Evolutionary conservation across 768 basidiomycete genomes (phyloP).

Genomic region (Thelephora aurantiotincta): DNA sequence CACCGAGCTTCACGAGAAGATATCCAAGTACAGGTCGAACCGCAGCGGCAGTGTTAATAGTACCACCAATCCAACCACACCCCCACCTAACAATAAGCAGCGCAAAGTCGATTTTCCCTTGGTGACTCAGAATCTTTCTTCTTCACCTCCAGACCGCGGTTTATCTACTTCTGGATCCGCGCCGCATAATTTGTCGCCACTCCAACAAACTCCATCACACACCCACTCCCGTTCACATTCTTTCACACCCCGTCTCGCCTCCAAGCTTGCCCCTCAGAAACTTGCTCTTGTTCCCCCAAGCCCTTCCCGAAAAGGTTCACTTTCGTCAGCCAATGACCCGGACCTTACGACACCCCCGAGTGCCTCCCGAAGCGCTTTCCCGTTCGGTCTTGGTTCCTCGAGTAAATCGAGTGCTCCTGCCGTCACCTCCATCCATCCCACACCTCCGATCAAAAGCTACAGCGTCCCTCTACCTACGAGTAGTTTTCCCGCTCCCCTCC

Average conservation of each 20-base stretch:
- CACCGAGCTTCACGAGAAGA: conserved; percentile 41
- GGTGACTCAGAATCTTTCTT: conserved; percentile 18
- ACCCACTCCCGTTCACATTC: conserved; percentile 55
- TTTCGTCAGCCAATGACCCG: conserved; percentile 21
- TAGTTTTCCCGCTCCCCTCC: conserved; percentile 13
- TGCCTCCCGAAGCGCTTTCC: conserved; percentile 14
- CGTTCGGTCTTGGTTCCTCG: conserved; percentile 16
- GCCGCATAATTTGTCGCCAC: conserved; percentile 10
- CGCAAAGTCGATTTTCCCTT: conserved; percentile 20
- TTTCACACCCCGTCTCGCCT: conserved; percentile 58
- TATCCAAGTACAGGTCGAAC: conserved; percentile 50
- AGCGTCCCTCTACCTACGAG: conserved; percentile 3
- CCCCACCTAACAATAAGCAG: conserved; percentile 17
- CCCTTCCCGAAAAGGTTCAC: conserved; percentile 44
- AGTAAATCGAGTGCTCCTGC: neutral
- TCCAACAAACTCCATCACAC: conserved; percentile 18
- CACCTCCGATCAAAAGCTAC: neutral
- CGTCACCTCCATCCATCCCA: neutral
- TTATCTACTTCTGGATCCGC: conserved; percentile 11
- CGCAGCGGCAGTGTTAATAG: conserved; percentile 34
- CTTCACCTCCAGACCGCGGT: conserved; percentile 15
- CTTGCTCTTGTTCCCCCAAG: conserved; percentile 29
- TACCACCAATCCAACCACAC: conserved; percentile 15
- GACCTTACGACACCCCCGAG: conserved; percentile 11
- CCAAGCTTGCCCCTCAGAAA: conserved; percentile 47